Evolutionary conservation across 495 filamentous ascomycete species (phyloP), one percentile per base, ranked within the genome.

Genomic region (Xylaria telfairii): DNA sequence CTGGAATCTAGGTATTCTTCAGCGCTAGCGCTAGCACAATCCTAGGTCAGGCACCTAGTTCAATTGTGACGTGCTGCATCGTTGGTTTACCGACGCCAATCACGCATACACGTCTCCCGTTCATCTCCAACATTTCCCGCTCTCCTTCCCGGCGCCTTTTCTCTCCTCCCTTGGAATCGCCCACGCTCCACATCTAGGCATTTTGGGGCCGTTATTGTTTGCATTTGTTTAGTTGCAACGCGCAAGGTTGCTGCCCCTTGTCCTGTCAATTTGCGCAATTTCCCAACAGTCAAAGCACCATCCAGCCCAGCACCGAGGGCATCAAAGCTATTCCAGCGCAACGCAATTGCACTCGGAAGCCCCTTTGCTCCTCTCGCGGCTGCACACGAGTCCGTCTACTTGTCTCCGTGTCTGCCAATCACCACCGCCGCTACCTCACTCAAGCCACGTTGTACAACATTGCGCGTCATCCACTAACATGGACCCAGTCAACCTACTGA

Each of bases 401-500:
- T 39, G 2, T 67, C 53, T 67, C 37, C 53, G 21, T 21, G 21
- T 47, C 26, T 34, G 4, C 32, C 68, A 41, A 32, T 47, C 30
- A 60, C 56, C 44, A 24, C 21, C 32, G 32, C 24, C 7, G 17
- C 13, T 42, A 28, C 30, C 8, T 13, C 13, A 30, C 26, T 30
- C 26, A 24, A 60, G 32, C 41, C 54, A n/a, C 17, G 7, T 37
- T 53, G 42, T 53, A 39, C 66, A 17, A 42, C 57, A 32, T 61
- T 57, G 49, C 30, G 49, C 30, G 63, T 24, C 24, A 63, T 39
- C 28, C 70, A 71, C 80, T 82, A 75, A 82, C 72, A 77, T 79
- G 73, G 51, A 74, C 51, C 68, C 68, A 83, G 81, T 82, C 53
- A 83, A 82, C 63, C 75, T 79, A 17, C 68, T 70, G 41, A 77